Percentiles rank a stretch among this genome's conserved stretches.
Evolutionary conservation across 352 stramenopile species (phyloP).

Genomic region (Phytophthora hibernalis): DNA sequence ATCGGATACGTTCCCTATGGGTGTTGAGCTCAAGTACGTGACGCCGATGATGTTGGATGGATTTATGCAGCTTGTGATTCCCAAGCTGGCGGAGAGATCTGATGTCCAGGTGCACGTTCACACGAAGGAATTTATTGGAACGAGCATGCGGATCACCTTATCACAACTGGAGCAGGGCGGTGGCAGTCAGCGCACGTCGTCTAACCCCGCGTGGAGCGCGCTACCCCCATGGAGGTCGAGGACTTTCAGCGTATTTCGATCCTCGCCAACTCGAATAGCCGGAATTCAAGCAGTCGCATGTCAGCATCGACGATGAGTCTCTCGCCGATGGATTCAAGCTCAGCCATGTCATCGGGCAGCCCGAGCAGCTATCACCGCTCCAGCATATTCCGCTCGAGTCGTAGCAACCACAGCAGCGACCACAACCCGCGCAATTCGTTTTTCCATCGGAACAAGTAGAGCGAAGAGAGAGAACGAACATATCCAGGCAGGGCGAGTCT

Average conservation of each 20-base stretch:
- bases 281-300: slow-evolving; percentile 49
- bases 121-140: slow-evolving; percentile 92
- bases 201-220: slow-evolving; percentile 41
- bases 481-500: not conserved
- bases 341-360: slow-evolving; percentile 45
- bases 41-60: slow-evolving; percentile 92
- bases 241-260: slow-evolving; percentile 80
- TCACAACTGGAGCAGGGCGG: slow-evolving; percentile 56
- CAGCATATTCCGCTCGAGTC: slow-evolving; percentile 61
- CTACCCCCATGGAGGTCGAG: slow-evolving; percentile 58
- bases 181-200: not conserved
- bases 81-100: slow-evolving; percentile 82
- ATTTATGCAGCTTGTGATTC: slow-evolving; percentile 91
- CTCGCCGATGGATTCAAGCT: slow-evolving; percentile 54
- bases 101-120: slow-evolving; percentile 90
- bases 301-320: slow-evolving; percentile 63
- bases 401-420: slow-evolving; percentile 41
- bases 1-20: slow-evolving; percentile 89
- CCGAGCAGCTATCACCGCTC: slow-evolving; percentile 47
- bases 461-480: not conserved
- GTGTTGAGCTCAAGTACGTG: slow-evolving; percentile 90
- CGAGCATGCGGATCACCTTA: slow-evolving; percentile 90
- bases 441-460: slow-evolving; percentile 70
- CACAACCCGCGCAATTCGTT: slow-evolving; percentile 62
- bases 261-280: slow-evolving; percentile 47